Conservation (phyloP, 139 green algal species). For the Volvox reticuliferus region DNA sequence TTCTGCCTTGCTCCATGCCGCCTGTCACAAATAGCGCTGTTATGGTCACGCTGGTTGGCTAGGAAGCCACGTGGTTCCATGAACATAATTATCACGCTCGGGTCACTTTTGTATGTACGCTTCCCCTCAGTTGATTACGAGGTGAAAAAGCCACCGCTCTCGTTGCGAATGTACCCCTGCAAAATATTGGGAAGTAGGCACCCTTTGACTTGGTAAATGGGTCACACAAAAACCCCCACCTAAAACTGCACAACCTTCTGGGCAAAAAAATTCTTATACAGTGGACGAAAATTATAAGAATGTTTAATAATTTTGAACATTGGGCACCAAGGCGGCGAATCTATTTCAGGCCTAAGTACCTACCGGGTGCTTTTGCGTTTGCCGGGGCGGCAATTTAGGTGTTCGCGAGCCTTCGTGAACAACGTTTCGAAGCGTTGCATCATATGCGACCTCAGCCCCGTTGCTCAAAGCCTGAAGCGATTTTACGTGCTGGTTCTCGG, state of each 20-base stretch:
- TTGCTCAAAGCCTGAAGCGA: conserved; percentile 47
- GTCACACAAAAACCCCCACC: too few species aligned
- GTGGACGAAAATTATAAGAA: too few species aligned
- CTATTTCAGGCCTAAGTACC: too few species aligned
- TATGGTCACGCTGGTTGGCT: conserved; percentile 12
- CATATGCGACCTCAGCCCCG: conserved; percentile 35
- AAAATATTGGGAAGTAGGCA: not conserved
- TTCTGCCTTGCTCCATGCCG: too few species aligned
- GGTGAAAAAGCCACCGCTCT: conserved; percentile 52
- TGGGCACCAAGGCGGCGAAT: too few species aligned
- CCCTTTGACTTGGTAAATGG: too few species aligned
- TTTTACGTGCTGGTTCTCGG: conserved; percentile 14
- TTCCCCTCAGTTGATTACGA: conserved; percentile 26
- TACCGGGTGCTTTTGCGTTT: conserved; percentile 53
- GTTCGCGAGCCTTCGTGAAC: conserved; percentile 31
- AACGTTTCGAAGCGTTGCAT: conserved; percentile 41
- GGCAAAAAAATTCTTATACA: too few species aligned
- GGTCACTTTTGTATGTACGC: not conserved
- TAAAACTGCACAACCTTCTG: too few species aligned
- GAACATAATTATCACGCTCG: not conserved
- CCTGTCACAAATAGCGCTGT: not conserved
- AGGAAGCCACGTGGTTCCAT: conserved; percentile 26
- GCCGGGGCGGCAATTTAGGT: conserved; percentile 39
- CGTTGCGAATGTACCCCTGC: conserved; percentile 54
- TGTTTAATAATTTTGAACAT: too few species aligned